Base-by-base conservation (phyloP, 306 rosid species). In the Hippophae gyantsensis region DNA sequence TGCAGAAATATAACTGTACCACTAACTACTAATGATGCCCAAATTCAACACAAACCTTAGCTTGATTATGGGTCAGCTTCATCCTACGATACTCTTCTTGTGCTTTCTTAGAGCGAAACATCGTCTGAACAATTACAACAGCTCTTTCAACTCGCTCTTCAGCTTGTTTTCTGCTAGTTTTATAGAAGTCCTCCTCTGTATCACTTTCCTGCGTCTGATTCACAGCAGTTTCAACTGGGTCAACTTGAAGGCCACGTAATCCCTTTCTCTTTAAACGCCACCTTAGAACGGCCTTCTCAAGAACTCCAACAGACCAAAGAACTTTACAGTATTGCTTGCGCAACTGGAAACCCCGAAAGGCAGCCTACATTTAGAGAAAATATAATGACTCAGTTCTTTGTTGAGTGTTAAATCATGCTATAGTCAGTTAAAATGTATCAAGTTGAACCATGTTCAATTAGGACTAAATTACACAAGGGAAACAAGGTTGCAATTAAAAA, bases 191-290 rank as follows among this genome's bases (percentile, higher is more conserved):
- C 72, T 92, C 99, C 78, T 77, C 97, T 6, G 56, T 52, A 72
- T 66, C 89, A 65, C 69, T 77, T 72, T 80, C 83, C 63, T 59
- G 77, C 47, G 55, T 62, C 58, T 69, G 76, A 67, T 76, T 81
- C 7, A 1, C 69, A 9, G 3, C 43, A 42, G 26, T 45, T 64
- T 78, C 79, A 4, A 43, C 56, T 1, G 83, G 74, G 55, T 72
- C 74, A 64, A 86, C 79, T 13, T 61, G 78, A 14, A 93, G 90
- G 46, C 99, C 99, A 6, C 99, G 95, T 58, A 93, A 83, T 18
- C 99, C 99, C 63, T 45, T 82, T 74, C 99, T 78, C 87, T 82
- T 92, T 11, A 75, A 68, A 58, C 97, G 96, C 99, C 99, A 92
- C 25, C 99, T 84, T 56, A 92, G 64, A 77, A 92, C 59, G 64